Conservation (phyloP, 73 alveolate genomes). For the Paramecium pentaurelia region DNA sequence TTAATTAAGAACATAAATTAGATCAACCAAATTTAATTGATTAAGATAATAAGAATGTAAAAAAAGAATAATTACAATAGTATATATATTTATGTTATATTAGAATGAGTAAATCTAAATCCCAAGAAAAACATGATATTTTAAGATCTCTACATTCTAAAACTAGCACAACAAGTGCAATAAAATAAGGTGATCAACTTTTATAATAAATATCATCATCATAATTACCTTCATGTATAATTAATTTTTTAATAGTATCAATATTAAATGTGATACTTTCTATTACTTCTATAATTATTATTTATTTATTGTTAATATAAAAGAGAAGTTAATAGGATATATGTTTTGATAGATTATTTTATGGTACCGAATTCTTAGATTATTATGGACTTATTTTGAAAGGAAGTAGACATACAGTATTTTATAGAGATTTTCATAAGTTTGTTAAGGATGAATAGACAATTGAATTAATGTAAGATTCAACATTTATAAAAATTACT, state of each 20-base stretch:
- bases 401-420: not conserved
- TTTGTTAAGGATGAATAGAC: not conserved
- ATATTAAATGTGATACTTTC: not conserved
- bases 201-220: not conserved
- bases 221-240: not conserved
- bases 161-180: not conserved
- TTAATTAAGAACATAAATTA: not conserved
- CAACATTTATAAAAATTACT: not conserved
- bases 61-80: not conserved
- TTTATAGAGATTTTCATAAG: not conserved
- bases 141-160: not conserved
- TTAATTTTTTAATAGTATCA: not conserved
- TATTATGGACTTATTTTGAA: not conserved
- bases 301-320: not conserved
- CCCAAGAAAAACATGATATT: not conserved
- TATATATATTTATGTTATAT: not conserved
- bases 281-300: not conserved
- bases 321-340: not conserved
- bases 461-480: not conserved
- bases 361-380: not conserved
- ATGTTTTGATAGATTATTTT: not conserved
- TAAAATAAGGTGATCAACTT: not conserved
- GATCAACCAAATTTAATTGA: not conserved
- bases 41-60: not conserved
- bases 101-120: not conserved